A percentile compares a stretch with the other conserved stretches of the same genome.
phyloP scores from a whole-genome alignment of 2,329 filamentous ascomycete species.

The Aspergillus tubingensis region DNA sequence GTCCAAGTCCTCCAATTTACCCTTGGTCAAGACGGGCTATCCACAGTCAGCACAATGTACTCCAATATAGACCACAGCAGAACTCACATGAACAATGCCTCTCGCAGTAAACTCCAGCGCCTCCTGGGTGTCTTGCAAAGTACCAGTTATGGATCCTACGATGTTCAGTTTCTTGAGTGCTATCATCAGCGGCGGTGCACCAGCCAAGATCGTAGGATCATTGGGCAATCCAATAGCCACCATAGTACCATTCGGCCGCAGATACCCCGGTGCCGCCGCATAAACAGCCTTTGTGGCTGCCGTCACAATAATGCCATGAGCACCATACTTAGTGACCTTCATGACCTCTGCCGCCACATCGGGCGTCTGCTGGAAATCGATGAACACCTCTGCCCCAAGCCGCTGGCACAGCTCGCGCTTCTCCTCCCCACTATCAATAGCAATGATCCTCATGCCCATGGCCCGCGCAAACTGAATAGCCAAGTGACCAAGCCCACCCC shows the following conservation, averaged over 20 bases:
- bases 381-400: conserved; percentile 70
- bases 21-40: conserved; percentile 11
- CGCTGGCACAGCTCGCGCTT: conserved; percentile 67
- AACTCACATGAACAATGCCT: conserved; percentile 47
- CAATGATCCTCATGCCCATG: conserved; percentile 80
- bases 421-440: conserved; percentile 79
- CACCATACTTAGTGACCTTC: conserved; percentile 75
- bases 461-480: conserved; percentile 86
- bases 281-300: conserved; percentile 88
- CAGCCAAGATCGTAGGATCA: conserved; percentile 71
- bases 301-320: conserved; percentile 82
- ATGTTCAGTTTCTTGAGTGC: conserved; percentile 88
- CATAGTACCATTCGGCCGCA: conserved; percentile 77
- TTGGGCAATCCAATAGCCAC: conserved; percentile 87
- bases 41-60: background rate
- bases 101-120: conserved; percentile 84
- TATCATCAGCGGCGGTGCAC: conserved; percentile 74
- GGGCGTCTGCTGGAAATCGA: conserved; percentile 75
- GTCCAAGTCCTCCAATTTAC: conserved; percentile 13
- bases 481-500: conserved; percentile 69
- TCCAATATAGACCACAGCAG: background rate
- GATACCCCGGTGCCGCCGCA: conserved; percentile 86
- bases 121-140: conserved; percentile 81
- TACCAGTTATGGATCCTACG: conserved; percentile 89
- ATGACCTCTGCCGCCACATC: conserved; percentile 83